Base-by-base conservation (phyloP, 2,329 filamentous ascomycete species). In the Fusarium papillatum region DNA sequence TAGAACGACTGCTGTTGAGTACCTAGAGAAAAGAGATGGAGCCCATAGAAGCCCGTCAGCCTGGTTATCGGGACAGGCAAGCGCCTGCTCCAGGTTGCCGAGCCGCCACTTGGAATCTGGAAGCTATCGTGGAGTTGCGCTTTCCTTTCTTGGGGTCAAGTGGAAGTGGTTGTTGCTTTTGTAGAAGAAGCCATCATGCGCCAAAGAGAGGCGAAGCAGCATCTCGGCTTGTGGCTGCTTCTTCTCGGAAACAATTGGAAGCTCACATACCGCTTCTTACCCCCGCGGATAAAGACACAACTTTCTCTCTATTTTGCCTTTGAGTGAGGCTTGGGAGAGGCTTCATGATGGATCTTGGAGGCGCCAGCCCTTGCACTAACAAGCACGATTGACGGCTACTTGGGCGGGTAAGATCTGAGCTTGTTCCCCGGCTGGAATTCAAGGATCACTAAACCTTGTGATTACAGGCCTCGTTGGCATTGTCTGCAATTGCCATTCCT, bases 61-160 rank as follows among this genome's bases (percentile, higher is more conserved):
- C 67, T 66, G 73, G 73, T 41, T 71, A 26, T 43, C 26, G 73
- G 73, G 61, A 53, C 57, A 43, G 50, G 61, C 34, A 66, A 26
- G 60, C 39, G 26, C 39, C n/a, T 62, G 38, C 60, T 61, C n/a
- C 50, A n/a, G 68, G 31, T 36, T 38, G 53, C 48, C n/a, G 39
- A 53, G 36, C 31, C 72, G 72, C 72, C 72, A 75, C 68, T 29
- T 46, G 62, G 50, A 64, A 72, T 41, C 31, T 62, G 59, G 62
- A 66, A 74, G 60, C 26, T 57, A 71, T 68, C 68, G 31, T 68
- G 36, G 50, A 68, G 67, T n/a, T 48, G 24, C 13, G 38, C 64
- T 65, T 48, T 61, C 48, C 24, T 19, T 38, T 38, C 22, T 31
- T 48, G 17, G 39, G 46, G n/a, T 24, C 29, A n/a, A 41, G 48